Evolutionary conservation across 164 flowering plant species (phyloP).

Genomic region (Aristolochia contorta): DNA sequence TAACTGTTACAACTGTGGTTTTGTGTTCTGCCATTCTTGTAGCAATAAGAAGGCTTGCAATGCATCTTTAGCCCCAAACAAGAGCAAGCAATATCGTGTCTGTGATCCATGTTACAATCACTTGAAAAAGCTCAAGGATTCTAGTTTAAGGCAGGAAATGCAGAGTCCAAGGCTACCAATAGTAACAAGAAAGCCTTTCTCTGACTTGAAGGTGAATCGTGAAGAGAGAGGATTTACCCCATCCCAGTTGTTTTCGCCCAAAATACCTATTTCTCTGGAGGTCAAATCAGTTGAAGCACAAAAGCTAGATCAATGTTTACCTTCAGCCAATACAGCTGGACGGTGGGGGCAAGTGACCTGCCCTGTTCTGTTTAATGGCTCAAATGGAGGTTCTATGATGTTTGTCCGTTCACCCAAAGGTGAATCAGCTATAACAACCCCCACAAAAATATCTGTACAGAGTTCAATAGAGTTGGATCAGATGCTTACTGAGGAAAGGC

Average conservation of each 20-base stretch:
- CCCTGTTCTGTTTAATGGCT: slow-evolving; percentile 25
- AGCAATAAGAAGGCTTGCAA: slow-evolving; percentile 42
- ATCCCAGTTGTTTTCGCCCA: slow-evolving; percentile 15
- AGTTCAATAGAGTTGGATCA: slow-evolving; percentile 19
- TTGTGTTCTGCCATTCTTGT: slow-evolving; percentile 47
- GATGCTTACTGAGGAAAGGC: slow-evolving; percentile 36
- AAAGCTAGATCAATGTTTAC: slow-evolving; percentile 11
- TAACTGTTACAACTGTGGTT: slow-evolving; percentile 66
- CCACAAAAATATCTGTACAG: slow-evolving; percentile 1
- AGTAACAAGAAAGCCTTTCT: slow-evolving; percentile 11
- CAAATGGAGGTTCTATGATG: slow-evolving; percentile 9
- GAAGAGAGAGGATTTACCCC: slow-evolving; percentile 13
- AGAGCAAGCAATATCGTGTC: slow-evolving; percentile 44
- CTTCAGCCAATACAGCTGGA: slow-evolving; percentile 20
- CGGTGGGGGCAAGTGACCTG: slow-evolving; percentile 52
- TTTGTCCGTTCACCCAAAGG: slow-evolving; percentile 7
- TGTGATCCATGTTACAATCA: slow-evolving; percentile 48
- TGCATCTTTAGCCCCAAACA: slow-evolving; percentile 50
- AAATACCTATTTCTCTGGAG: slow-evolving; percentile 12
- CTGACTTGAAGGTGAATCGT: slow-evolving; percentile 13
- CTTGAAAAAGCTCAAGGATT: slow-evolving; percentile 16
- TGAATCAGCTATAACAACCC: slow-evolving; percentile 7
- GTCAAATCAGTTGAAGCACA: slow-evolving; percentile 14
- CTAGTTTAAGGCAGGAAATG: slow-evolving; percentile 13
- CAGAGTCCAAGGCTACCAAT: slow-evolving; percentile 19